phyloP scores from a whole-genome alignment of 768 basidiomycete species.

The Candolleomyces eurysporus region DNA sequence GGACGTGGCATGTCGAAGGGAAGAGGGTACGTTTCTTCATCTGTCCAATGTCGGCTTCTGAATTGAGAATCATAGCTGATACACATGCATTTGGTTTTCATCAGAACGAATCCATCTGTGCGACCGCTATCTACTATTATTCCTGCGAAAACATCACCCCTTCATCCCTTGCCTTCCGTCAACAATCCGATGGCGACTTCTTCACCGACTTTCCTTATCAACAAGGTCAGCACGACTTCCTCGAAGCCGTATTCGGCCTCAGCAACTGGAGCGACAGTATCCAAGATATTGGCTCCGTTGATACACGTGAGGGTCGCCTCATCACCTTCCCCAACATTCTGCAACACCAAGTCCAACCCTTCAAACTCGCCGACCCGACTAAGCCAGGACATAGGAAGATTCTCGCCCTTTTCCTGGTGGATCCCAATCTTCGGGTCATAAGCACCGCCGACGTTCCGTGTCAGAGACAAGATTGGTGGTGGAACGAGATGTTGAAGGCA shows the following conservation, averaged over 20 bases:
- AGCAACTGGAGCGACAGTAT: slow-evolving; percentile 14
- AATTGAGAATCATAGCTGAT: neutral
- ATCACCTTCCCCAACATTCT: slow-evolving; percentile 35
- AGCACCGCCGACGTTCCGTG: slow-evolving; percentile 16
- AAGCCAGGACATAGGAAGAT: slow-evolving; percentile 40
- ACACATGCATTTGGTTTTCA: neutral
- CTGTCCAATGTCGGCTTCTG: neutral
- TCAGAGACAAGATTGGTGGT: slow-evolving; percentile 13
- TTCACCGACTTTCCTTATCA: slow-evolving; percentile 7
- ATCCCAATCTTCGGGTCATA: slow-evolving; percentile 22
- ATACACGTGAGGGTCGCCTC: slow-evolving; percentile 23
- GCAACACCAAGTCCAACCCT: slow-evolving; percentile 34
- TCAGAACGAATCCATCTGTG: slow-evolving; percentile 20
- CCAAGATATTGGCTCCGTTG: slow-evolving; percentile 23
- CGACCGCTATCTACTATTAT: slow-evolving; percentile 16
- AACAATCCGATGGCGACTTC: neutral
- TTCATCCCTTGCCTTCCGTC: slow-evolving; percentile 13
- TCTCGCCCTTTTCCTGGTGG: slow-evolving; percentile 36
- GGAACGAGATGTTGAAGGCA: neutral
- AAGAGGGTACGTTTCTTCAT: slow-evolving; percentile 9
- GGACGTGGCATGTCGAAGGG: slow-evolving; percentile 18
- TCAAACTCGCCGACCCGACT: slow-evolving; percentile 29
- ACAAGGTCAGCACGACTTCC: slow-evolving; percentile 22
- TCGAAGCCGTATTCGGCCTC: slow-evolving; percentile 15
- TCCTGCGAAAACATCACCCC: slow-evolving; percentile 13